A percentile compares a stretch with the other conserved stretches of the same genome.
These are phyloP conservation scores for Pichia thaimueangensis DNA, from an alignment of 805 yeast species.

Conservation along the genomic window DNA sequence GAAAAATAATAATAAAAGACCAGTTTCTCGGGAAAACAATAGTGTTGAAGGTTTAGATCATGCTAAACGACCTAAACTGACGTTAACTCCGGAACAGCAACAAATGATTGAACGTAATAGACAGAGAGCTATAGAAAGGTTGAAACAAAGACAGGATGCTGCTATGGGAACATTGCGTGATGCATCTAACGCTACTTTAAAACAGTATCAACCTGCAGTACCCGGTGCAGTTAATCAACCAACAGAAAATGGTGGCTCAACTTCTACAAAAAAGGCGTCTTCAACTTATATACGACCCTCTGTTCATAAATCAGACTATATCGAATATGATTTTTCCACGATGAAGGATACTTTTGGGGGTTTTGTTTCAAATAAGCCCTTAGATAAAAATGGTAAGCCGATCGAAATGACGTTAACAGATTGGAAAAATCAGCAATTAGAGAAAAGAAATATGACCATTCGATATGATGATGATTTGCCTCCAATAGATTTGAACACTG, in stretches of 20 bases:
- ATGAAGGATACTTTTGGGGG: slow-evolving; percentile 90
- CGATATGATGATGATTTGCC: slow-evolving; percentile 50
- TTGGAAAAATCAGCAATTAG: slow-evolving; percentile 48
- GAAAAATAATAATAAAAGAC: no score
- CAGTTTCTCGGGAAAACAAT: no score
- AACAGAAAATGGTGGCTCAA: background rate
- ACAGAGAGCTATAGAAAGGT: slow-evolving; percentile 42
- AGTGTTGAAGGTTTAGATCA: background rate
- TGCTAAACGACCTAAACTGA: slow-evolving; percentile 3
- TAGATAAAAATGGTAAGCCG: slow-evolving; percentile 21
- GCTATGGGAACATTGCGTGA: slow-evolving; percentile 16
- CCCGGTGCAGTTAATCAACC: slow-evolving; percentile 3
- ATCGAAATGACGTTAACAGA: slow-evolving; percentile 42
- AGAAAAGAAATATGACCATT: slow-evolving; percentile 26
- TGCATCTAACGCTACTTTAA: slow-evolving; percentile 14
- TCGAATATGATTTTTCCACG: slow-evolving; percentile 84
- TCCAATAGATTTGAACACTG: slow-evolving; percentile 62
- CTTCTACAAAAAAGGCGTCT: background rate
- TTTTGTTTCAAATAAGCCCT: slow-evolving; percentile 44
- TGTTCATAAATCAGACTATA: slow-evolving; percentile 58
- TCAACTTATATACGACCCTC: slow-evolving; percentile 34
- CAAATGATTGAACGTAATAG: slow-evolving; percentile 47
- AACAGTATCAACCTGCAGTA: slow-evolving; percentile 7
- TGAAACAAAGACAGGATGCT: slow-evolving; percentile 12
- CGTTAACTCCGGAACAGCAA: slow-evolving; percentile 42